These are phyloP conservation scores for Meyerozyma carpophila DNA, from an alignment of 1,139 yeast genomes.

Conservation along the genomic window DNA sequence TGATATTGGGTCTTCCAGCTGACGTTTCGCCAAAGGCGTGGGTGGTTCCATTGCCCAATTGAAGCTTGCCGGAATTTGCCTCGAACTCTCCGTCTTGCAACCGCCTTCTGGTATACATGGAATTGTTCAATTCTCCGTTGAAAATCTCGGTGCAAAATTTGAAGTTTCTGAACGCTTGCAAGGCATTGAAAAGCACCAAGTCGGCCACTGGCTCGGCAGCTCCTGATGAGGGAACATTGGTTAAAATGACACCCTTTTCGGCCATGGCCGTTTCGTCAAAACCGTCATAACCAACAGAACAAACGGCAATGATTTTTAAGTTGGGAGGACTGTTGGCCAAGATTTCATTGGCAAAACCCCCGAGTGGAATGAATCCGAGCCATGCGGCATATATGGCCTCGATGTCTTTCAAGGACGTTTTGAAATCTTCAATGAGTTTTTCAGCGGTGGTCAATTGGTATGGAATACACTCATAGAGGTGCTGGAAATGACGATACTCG, in stretches of 20 bases:
- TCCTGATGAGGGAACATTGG: constrained; percentile 60
- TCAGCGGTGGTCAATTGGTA: constrained; percentile 38
- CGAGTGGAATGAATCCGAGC: constrained; percentile 46
- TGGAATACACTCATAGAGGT: constrained; percentile 37
- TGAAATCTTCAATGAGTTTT: constrained; percentile 34
- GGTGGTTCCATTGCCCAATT: constrained; percentile 13
- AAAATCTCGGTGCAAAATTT: constrained; percentile 43
- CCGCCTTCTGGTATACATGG: constrained; percentile 36
- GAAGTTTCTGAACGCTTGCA: constrained; percentile 60
- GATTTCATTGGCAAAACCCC: constrained; percentile 44
- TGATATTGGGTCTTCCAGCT: constrained; percentile 28
- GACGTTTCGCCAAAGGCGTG: constrained; percentile 45
- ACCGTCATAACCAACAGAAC: constrained; percentile 68
- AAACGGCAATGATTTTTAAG: constrained; percentile 54
- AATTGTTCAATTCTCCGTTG: constrained; percentile 23
- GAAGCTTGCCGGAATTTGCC: constrained; percentile 29
- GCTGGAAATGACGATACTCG: constrained; percentile 31
- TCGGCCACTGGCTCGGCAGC: constrained; percentile 78
- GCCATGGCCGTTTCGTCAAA: constrained; percentile 39
- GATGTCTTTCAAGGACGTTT: constrained; percentile 31
- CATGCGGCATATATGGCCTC: constrained; percentile 64
- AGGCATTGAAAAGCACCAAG: constrained; percentile 53
- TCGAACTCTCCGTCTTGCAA: constrained; percentile 34
- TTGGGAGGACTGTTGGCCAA: constrained; percentile 46
- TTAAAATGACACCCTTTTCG: constrained; percentile 45